These are phyloP conservation scores for Ceratocystis destructans DNA, from an alignment of 2,329 filamentous ascomycete species.

Conservation along the genomic window DNA sequence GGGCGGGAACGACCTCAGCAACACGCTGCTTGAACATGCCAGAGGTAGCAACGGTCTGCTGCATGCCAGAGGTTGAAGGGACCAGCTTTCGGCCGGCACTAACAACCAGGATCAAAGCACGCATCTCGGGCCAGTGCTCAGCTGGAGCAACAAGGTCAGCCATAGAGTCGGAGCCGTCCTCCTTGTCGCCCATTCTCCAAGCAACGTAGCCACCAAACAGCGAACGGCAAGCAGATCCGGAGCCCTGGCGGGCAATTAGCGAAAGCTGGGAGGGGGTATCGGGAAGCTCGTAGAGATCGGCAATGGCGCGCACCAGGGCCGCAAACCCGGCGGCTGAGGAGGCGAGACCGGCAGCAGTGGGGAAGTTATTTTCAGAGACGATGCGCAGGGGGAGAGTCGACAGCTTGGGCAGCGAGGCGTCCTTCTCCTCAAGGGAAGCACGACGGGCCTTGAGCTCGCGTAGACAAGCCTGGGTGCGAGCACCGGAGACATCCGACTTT, in stretches of 20 bases:
- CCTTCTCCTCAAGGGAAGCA: constrained; percentile 54
- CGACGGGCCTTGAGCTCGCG: constrained; percentile 69
- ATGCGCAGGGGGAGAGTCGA: constrained; percentile 65
- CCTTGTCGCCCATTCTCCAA: constrained; percentile 66
- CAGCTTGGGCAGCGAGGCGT: constrained; percentile 69
- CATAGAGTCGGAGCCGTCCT: constrained; percentile 72
- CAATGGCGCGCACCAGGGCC: constrained; percentile 68
- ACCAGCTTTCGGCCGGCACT: constrained; percentile 94
- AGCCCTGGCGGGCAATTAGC: constrained; percentile 81
- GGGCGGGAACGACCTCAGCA: constrained; percentile 59
- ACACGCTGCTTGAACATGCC: constrained; percentile 72
- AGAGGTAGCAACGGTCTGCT: constrained; percentile 85
- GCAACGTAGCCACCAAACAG: constrained; percentile 93
- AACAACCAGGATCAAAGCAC: constrained; percentile 78
- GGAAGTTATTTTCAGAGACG: constrained; percentile 97
- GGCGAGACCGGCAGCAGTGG: constrained; percentile 81
- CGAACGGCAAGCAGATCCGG: constrained; percentile 83
- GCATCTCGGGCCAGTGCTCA: constrained; percentile 90
- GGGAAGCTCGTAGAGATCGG: constrained; percentile 77
- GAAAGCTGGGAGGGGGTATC: constrained; percentile 72
- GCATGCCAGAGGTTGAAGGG: constrained; percentile 86
- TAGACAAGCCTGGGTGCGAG: constrained; percentile 90
- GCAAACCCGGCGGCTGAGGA: constrained; percentile 58
- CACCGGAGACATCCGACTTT: constrained; percentile 69
- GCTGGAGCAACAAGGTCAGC: constrained; percentile 81